Base-by-base conservation (phyloP, 1,139 yeast genomes). In the Schwanniomyces etchellsii region DNA sequence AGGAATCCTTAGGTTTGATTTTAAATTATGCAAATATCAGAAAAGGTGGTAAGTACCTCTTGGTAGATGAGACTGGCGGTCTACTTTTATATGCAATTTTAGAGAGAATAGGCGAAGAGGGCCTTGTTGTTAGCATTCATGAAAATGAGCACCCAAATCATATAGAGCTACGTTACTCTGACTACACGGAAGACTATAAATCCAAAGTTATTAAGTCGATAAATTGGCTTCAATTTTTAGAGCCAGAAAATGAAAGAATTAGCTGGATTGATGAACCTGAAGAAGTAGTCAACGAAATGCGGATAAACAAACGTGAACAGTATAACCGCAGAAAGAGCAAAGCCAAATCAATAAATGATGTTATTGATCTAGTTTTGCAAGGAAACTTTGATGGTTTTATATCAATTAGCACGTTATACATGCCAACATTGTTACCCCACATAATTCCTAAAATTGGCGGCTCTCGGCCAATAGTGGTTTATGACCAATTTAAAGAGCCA, bases 41-140 rank as follows among this genome's bases (percentile, higher is more conserved):
- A 44, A 89, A 95, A 0, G 95, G 95, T 6, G 97, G 98, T 1
- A 77, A 71, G 34, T 93, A 91, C 48, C 63, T 91, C 20, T 81
- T 91, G 4, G 70, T 86, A 33, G 99, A 91, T 50, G 98, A 91
- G 47, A 81, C 95, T 16, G 88, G 95, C 18, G 96, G 97, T 2
- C 66, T 89, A 13, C 55, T 91, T 2, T 74, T 84, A 3, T 84
- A 84, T 39, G 85, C 94, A 4, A 64, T 93, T 70, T 55, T 91
- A 60, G 98, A 93, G 51, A 69, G 97, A 48, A 84, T 91, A 93
- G 77, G 77, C 34, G 86, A 91, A 3, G 61, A 76, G 29, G 98
- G 97, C 11, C 64, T 76, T 7, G 76, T 93, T 28, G 71, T 86
- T 3, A 70, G 85, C 18, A 67, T 81, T 3, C 96, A 91, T 56